These are phyloP conservation scores for Fraxinus floribunda DNA, from an alignment of 305 asterid genomes.

Conservation along the genomic window DNA sequence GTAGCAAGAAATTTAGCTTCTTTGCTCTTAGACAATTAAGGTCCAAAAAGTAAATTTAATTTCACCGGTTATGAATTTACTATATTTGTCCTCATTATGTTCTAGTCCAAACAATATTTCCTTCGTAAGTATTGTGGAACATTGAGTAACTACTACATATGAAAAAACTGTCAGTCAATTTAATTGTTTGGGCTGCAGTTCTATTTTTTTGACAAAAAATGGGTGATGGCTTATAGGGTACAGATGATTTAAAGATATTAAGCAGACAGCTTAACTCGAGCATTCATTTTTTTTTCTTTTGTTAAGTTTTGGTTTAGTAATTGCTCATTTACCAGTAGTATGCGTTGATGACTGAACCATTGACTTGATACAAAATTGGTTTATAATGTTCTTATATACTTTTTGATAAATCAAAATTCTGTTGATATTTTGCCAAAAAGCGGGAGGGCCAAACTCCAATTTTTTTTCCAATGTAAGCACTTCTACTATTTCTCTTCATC, in stretches of 20 bases:
- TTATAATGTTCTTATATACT: background rate
- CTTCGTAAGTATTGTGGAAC: background rate
- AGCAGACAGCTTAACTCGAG: background rate
- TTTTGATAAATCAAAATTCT: background rate
- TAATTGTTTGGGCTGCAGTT: background rate
- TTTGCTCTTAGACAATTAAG: slow-evolving; percentile 7
- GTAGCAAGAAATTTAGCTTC: background rate
- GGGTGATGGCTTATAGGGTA: background rate
- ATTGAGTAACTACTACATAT: background rate
- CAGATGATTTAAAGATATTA: background rate
- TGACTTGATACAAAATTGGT: background rate
- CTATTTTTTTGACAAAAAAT: background rate
- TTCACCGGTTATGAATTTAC: background rate
- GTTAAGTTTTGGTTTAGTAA: background rate
- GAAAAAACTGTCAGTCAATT: background rate
- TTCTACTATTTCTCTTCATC: background rate
- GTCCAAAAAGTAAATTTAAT: background rate
- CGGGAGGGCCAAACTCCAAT: background rate
- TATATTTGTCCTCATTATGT: background rate
- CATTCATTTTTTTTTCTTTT: background rate
- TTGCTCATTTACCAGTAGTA: background rate
- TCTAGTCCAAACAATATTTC: background rate
- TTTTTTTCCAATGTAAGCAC: background rate
- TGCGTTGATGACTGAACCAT: background rate
- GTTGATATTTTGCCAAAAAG: background rate